Percentiles rank a stretch among this genome's conserved stretches.
These are phyloP conservation scores for Aspergillaceae sp. DNA, from an alignment of 2,329 filamentous ascomycete genomes.

Conservation along the genomic window DNA sequence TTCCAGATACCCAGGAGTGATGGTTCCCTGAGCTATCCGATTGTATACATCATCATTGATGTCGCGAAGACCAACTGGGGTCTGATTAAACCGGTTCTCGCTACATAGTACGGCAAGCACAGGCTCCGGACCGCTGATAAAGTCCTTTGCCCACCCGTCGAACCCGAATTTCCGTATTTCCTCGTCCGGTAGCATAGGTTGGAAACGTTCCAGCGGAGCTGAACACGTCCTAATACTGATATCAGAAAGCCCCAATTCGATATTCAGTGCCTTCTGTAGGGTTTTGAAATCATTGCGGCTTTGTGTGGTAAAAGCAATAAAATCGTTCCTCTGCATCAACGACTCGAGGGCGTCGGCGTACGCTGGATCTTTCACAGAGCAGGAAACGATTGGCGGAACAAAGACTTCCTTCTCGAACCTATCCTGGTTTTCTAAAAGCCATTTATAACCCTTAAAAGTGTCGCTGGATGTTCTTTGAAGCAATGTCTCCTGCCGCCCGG, in stretches of 20 bases:
- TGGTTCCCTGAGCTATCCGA: constrained; percentile 49
- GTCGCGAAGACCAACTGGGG: constrained; percentile 56
- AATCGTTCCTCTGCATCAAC: constrained; percentile 45
- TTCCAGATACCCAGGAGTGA: constrained; percentile 64
- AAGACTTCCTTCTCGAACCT: constrained; percentile 68
- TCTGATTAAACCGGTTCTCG: constrained; percentile 58
- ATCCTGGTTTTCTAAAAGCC: constrained; percentile 64
- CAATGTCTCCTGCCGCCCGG: constrained; percentile 63
- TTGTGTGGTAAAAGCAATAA: constrained; percentile 64
- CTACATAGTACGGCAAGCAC: constrained; percentile 84
- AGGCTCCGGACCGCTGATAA: constrained; percentile 67
- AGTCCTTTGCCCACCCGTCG: constrained; percentile 72
- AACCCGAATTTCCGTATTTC: constrained; percentile 56
- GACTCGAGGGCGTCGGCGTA: constrained; percentile 57
- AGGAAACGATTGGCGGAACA: constrained; percentile 71
- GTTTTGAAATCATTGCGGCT: constrained; percentile 64
- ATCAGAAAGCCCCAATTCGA: constrained; percentile 56
- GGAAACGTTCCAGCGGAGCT: constrained; percentile 47
- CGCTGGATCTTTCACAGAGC: constrained; percentile 64
- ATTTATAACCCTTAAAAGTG: constrained; percentile 64
- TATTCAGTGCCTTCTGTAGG: constrained; percentile 58
- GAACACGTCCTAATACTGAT: constrained; percentile 61
- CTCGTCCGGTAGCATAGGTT: constrained; percentile 45
- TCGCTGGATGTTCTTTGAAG: constrained; percentile 56
- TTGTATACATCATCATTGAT: constrained; percentile 61